These are phyloP conservation scores for Papilionanthe hybrid DNA, from an alignment of 116 monocot genomes.

Conservation along the genomic window DNA sequence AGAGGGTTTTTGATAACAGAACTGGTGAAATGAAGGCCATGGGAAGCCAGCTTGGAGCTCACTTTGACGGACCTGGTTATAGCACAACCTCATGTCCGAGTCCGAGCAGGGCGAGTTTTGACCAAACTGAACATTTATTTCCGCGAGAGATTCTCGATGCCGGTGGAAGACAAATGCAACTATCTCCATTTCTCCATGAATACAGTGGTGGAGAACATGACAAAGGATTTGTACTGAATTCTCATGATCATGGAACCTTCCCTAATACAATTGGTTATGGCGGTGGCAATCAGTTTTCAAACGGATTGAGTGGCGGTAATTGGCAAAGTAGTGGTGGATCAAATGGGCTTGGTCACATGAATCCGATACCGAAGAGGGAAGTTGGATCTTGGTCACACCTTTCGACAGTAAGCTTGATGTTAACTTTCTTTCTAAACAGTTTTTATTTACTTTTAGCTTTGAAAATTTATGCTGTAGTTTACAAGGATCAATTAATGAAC, in stretches of 20 bases:
- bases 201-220: slow-evolving; percentile 9
- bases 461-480: neutral
- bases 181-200: slow-evolving; percentile 15
- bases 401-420: slow-evolving; percentile 14
- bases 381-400: slow-evolving; percentile 2
- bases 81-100: slow-evolving; percentile 54
- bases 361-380: neutral
- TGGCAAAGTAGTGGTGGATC: slow-evolving; percentile 7
- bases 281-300: neutral
- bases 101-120: slow-evolving; percentile 22
- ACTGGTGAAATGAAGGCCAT: slow-evolving; percentile 9
- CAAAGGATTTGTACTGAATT: slow-evolving; percentile 8
- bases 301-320: neutral
- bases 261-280: neutral
- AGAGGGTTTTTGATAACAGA: slow-evolving; percentile 11
- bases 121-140: slow-evolving; percentile 1
- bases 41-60: slow-evolving; percentile 9
- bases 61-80: slow-evolving; percentile 14
- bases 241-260: neutral
- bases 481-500: neutral
- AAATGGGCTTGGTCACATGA: slow-evolving; percentile 1
- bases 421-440: neutral
- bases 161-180: slow-evolving; percentile 6
- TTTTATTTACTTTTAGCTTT: neutral
- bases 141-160: slow-evolving; percentile 2